These are phyloP conservation scores for Penicillium sclerotiorum DNA, from an alignment of 2,329 filamentous ascomycete species.

Conservation along the genomic window DNA sequence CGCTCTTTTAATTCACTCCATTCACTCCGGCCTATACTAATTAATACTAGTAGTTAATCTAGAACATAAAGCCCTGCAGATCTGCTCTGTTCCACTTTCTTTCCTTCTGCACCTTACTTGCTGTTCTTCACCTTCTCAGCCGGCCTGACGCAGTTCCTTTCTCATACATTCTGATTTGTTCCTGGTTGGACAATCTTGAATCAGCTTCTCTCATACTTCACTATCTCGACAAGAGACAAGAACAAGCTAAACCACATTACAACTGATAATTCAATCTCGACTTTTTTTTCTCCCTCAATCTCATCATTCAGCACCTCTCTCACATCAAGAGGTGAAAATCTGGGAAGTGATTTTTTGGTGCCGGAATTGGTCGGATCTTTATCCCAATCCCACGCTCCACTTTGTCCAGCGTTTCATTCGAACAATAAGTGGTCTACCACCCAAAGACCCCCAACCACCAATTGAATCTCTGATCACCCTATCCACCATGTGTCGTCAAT, in stretches of 20 bases:
- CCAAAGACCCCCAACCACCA: not conserved
- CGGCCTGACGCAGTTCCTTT: conserved; percentile 21
- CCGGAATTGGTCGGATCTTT: not conserved
- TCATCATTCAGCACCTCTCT: too few species aligned
- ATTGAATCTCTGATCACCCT: not conserved
- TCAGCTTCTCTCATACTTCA: conserved; percentile 9
- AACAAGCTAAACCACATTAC: too few species aligned
- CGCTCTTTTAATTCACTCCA: not conserved
- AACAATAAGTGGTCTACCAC: not conserved
- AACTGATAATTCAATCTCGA: not conserved
- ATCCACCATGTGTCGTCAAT: conserved; percentile 39
- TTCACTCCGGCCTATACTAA: conserved; percentile 13
- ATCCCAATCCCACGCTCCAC: not conserved
- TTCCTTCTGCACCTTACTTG: not conserved
- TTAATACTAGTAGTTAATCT: conserved; percentile 5
- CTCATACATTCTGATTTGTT: conserved; percentile 1
- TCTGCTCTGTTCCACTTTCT: not conserved
- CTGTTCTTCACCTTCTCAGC: conserved; percentile 18
- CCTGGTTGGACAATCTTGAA: conserved; percentile 3
- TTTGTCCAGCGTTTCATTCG: not conserved
- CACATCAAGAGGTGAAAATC: too few species aligned
- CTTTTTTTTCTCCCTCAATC: not conserved
- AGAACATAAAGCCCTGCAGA: conserved; percentile 13
- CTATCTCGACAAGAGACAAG: not conserved
- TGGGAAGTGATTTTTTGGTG: too few species aligned